Conservation (phyloP, 2,329 filamentous ascomycete species). For the Diplodia scrobiculata region DNA sequence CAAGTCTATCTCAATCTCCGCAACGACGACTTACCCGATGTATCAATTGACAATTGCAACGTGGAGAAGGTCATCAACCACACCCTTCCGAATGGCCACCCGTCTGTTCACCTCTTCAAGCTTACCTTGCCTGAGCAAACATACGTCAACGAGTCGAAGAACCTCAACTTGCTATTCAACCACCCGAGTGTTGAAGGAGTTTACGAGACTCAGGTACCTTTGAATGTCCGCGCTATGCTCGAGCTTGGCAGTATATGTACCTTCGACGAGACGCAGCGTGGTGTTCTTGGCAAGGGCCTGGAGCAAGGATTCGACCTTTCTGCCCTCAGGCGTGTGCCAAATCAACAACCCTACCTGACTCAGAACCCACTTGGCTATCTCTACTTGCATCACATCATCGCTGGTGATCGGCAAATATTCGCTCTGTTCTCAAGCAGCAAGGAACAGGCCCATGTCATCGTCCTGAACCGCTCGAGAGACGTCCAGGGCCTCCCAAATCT, state of each 20-base stretch:
- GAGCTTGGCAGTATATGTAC: slow-evolving; percentile 89
- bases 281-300: slow-evolving; percentile 86
- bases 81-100: slow-evolving; percentile 90
- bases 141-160: slow-evolving; percentile 81
- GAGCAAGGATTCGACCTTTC: slow-evolving; percentile 91
- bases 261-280: slow-evolving; percentile 86
- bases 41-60: slow-evolving; percentile 80
- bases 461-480: slow-evolving; percentile 82
- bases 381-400: slow-evolving; percentile 88
- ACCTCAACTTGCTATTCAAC: slow-evolving; percentile 80
- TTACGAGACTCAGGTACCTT: slow-evolving; percentile 89
- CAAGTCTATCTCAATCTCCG: slow-evolving; percentile 92
- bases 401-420: slow-evolving; percentile 90
- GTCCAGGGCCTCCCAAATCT: slow-evolving; percentile 86
- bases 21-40: slow-evolving; percentile 80
- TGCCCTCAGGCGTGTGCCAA: slow-evolving; percentile 67
- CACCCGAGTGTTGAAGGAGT: slow-evolving; percentile 95
- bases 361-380: slow-evolving; percentile 76
- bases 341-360: slow-evolving; percentile 74
- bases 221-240: slow-evolving; percentile 83
- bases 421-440: slow-evolving; percentile 84
- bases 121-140: slow-evolving; percentile 85
- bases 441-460: slow-evolving; percentile 79
- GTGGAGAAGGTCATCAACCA: slow-evolving; percentile 93
- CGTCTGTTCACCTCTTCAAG: slow-evolving; percentile 91